Base-by-base conservation (phyloP, 768 basidiomycete species). In the Mycena polygramma region DNA sequence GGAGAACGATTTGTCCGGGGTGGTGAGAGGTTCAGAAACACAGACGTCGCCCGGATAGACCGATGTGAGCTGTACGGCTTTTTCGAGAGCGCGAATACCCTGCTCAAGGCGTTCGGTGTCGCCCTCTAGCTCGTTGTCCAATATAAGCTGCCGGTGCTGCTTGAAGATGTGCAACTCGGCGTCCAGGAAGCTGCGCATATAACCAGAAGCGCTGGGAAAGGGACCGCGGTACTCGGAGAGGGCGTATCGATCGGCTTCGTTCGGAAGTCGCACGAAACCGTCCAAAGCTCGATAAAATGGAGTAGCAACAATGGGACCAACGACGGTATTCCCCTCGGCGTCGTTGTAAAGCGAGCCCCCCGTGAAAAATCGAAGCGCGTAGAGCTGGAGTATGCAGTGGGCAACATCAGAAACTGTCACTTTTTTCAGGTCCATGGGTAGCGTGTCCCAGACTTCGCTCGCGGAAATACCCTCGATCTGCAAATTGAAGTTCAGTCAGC, bases 211-310 rank as follows among this genome's bases (percentile, higher is more conserved):
- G 22, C 22, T 68, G 24, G 13, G 13, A 46, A 72, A 75, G 39
- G 74, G 74, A 43, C 73, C 74, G 24, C 74, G 70, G 51, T 59
- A 69, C n/a, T 5, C 13, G 2, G 55, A 30, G 30, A 64, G 41
- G 17, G 11, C 39, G 9, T 30, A 2, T 30, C 30, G 19, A 54
- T 64, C 53, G 26, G 35, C 53, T 17, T 39, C 26, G 24, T 66
- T n/a, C 26, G 54, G 36, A 20, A 72, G 41, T n/a, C 71, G 71
- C 7, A 71, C 53, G 46, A 67, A 17, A 8, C 74, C 75, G 60
- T 74, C 74, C 7, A 74, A 51, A 53, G 72, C 70, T 46, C 64
- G 68, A 71, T 75, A 75, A 43, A 75, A 76, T 36, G 74, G 71
- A 14, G 37, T 71, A 19, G 60, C 43, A 46, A 76, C 54, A 45